phyloP scores from a whole-genome alignment of 805 yeast species.

The Suhomyces xylopsoci region DNA sequence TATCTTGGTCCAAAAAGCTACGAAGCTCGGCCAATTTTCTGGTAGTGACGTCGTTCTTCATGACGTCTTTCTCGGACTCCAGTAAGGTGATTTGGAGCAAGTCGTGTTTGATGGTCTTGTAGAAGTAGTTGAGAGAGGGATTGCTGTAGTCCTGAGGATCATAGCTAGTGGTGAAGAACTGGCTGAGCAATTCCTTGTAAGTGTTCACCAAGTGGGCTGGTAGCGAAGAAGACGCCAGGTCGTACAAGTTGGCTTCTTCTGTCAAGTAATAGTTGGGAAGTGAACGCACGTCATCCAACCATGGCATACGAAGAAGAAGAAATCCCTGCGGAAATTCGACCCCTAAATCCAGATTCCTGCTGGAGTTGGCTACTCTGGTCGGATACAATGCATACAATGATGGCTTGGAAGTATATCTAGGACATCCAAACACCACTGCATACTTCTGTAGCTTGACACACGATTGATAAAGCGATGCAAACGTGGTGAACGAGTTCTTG shows the following conservation, averaged over 20 bases:
- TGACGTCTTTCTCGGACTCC: conserved; percentile 12
- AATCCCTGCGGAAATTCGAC: conserved; percentile 65
- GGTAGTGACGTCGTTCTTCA: conserved; percentile 20
- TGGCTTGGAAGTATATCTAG: conserved; percentile 54
- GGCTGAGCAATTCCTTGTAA: conserved; percentile 28
- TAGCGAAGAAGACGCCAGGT: conserved; percentile 16
- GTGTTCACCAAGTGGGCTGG: conserved; percentile 18
- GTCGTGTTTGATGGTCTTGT: conserved; percentile 59
- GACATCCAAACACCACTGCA: conserved; percentile 73
- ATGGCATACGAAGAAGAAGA: conserved; percentile 66
- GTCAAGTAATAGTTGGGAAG: conserved; percentile 45
- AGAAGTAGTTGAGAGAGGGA: conserved; percentile 68
- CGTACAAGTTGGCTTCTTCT: conserved; percentile 8
- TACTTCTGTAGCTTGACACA: conserved; percentile 50
- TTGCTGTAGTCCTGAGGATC: conserved; percentile 57
- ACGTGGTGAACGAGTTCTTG: conserved; percentile 62
- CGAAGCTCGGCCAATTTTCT: conserved; percentile 14
- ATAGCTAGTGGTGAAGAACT: conserved; percentile 47
- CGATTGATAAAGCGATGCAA: conserved; percentile 64
- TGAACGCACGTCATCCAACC: conserved; percentile 68
- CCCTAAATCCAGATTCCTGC: conserved; percentile 11
- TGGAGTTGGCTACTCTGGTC: conserved; percentile 28
- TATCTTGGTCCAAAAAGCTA: conserved; percentile 5
- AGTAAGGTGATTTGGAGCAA: conserved; percentile 48
- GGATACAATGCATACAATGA: conserved; percentile 59